These are phyloP conservation scores for Eucalyptus cladocalyx DNA, from an alignment of 345 rosid genomes.

Conservation along the genomic window DNA sequence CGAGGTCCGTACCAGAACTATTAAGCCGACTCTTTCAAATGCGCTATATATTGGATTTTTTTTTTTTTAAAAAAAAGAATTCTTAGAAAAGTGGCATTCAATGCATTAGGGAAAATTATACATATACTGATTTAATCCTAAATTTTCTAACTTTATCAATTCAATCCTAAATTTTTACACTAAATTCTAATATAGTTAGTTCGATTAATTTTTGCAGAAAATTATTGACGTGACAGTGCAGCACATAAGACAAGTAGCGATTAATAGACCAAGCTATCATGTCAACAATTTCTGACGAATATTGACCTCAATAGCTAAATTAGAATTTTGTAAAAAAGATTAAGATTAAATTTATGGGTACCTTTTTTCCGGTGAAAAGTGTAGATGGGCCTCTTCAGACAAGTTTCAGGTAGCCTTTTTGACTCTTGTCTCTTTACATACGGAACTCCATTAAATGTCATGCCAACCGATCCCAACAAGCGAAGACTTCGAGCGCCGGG, in stretches of 20 bases:
- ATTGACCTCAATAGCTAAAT: neutral
- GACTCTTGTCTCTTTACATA: neutral
- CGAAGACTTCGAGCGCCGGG: neutral
- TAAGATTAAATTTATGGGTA: neutral
- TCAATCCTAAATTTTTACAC: rapidly evolving
- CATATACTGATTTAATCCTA: rapidly evolving
- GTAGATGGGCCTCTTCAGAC: neutral
- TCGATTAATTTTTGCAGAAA: rapidly evolving
- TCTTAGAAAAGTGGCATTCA: neutral
- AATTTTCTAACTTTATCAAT: neutral
- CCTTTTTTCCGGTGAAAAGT: neutral
- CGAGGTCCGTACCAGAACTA: neutral
- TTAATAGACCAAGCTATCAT: neutral
- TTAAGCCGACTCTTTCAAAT: neutral
- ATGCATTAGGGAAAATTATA: neutral
- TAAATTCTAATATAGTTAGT: neutral
- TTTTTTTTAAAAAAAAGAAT: neutral
- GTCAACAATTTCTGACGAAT: rapidly evolving
- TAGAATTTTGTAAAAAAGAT: neutral
- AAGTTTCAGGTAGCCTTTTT: neutral
- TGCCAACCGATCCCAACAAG: neutral
- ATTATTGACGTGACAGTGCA: rapidly evolving
- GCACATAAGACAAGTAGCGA: rapidly evolving
- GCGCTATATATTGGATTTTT: neutral
- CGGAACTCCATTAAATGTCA: neutral